phyloP scores from a whole-genome alignment of 495 filamentous ascomycete genomes.

The Trichoderma gamsii region DNA sequence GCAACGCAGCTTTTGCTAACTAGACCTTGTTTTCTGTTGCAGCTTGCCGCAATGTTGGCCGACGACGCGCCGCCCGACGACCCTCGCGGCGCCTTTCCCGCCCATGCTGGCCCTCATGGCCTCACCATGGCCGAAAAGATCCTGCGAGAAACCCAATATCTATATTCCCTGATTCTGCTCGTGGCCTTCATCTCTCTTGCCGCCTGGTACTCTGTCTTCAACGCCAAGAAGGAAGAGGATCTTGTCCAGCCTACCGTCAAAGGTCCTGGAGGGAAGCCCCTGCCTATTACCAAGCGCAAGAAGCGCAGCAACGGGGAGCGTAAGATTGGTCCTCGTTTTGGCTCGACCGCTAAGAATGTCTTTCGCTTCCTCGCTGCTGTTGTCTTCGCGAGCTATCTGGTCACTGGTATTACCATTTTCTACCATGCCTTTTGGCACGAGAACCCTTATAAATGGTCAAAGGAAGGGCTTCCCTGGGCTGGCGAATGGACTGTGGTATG shows the following conservation, averaged over 20 bases:
- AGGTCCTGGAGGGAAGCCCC: conserved; percentile 76
- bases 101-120: neutral
- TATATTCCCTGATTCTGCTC: conserved; percentile 39
- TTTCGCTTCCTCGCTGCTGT: conserved; percentile 70
- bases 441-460: conserved; percentile 30
- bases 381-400: conserved; percentile 65
- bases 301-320: conserved; percentile 37
- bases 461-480: conserved; percentile 13
- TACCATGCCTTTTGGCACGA: conserved; percentile 57
- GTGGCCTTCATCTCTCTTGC: conserved; percentile 37
- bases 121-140: conserved; percentile 16
- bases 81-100: neutral
- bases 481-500: conserved; percentile 16
- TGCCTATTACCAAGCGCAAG: conserved; percentile 55
- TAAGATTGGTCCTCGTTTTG: conserved; percentile 31
- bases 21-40: neutral
- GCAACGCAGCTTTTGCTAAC: conserved; percentile 2
- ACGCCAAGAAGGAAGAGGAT: conserved; percentile 38
- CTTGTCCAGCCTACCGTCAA: conserved; percentile 31
- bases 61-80: conserved; percentile 14
- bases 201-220: conserved; percentile 39
- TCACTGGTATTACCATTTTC: conserved; percentile 67
- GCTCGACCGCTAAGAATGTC: conserved; percentile 51
- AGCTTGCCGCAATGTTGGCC: conserved; percentile 4
- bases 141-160: conserved; percentile 34